A percentile compares a stretch with the other conserved stretches of the same genome.
These are phyloP conservation scores for Camellia japonica DNA, from an alignment of 148 eudicot species.

Conservation along the genomic window DNA sequence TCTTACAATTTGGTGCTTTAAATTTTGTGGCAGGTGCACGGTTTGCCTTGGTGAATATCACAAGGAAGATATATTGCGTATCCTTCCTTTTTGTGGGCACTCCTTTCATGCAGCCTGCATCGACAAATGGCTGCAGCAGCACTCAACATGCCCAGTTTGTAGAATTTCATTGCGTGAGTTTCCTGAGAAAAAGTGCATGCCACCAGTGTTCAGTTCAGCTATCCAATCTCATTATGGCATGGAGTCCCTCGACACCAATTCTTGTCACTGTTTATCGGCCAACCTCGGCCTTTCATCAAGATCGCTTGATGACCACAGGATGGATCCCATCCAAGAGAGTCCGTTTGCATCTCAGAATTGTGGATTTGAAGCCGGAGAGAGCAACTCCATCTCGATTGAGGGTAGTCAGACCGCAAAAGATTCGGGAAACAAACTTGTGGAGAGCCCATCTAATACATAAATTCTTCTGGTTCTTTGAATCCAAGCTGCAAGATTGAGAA, in stretches of 20 bases:
- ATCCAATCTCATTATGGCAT: slow-evolving; percentile 36
- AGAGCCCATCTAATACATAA: slow-evolving; percentile 54
- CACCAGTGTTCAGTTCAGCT: slow-evolving; percentile 64
- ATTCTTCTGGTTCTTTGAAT: neutral
- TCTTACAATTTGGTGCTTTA: neutral
- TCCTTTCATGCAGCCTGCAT: slow-evolving; percentile 73
- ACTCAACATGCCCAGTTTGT: slow-evolving; percentile 90
- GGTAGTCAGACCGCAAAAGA: slow-evolving; percentile 26
- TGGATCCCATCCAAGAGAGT: slow-evolving; percentile 33
- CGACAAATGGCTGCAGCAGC: slow-evolving; percentile 83
- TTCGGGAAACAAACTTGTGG: slow-evolving; percentile 34
- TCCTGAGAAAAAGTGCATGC: slow-evolving; percentile 70
- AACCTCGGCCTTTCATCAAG: slow-evolving; percentile 31
- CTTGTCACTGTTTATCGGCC: slow-evolving; percentile 31
- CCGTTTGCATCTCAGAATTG: slow-evolving; percentile 21
- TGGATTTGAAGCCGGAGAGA: slow-evolving; percentile 24
- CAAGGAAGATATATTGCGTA: slow-evolving; percentile 64
- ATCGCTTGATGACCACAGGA: slow-evolving; percentile 25
- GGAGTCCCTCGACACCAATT: slow-evolving; percentile 28
- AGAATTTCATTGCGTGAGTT: slow-evolving; percentile 71
- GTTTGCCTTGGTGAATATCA: slow-evolving; percentile 80
- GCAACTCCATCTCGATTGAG: slow-evolving; percentile 27
- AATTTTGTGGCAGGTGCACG: slow-evolving; percentile 51
- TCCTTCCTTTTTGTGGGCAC: slow-evolving; percentile 79
- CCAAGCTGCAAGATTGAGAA: slow-evolving; percentile 6